Base-by-base conservation (phyloP, 371 early-diverging fungal species). In the Choanephora cucurbitarum region DNA sequence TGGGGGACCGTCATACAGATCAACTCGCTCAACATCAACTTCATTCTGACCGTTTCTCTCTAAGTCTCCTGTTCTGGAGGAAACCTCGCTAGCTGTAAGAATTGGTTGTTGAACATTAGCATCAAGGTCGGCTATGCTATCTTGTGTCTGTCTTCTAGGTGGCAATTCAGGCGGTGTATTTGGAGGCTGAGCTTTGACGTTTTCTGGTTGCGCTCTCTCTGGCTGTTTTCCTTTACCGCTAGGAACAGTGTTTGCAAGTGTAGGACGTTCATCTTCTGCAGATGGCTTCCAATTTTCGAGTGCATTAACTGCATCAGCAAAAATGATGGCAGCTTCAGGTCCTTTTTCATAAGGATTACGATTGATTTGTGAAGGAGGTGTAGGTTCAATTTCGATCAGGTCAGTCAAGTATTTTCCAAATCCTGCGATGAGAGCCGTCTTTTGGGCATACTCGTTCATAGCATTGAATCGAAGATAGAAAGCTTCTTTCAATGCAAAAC, bases 401-500 rank as follows among this genome's bases (percentile, higher is more conserved):
- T 79, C 79, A 0, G 70, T 69, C 28, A 79, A 64, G 28, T 79
- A 79, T 55, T 72, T 75, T 14, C 74, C 79, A 62, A 79, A 79
- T 8, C 79, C 79, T 17, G 79, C 76, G 48, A 79, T 62, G 24
- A 79, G 60, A 1, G 72, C 64, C 4, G 64, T 56, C 55, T 79
- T 79, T 48, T 75, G 70, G 3, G 76, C 75, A 62, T 68, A 71
- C 31, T 75, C 79, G 37, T 60, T 58, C 67, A 75, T 59, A 5
- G 79, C 76, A 55, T 79, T 79, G 43, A 79, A 73, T n/a, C 75
- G 68, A 39, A 75, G 44, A 48, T 79, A 79, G 47, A 79, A 75
- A 1, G 79, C 79, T 49, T 79, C 79, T 18, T 70, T 72, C 3
- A 79, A 33, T 1, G 79, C 79, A 60, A 75, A 75, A 33, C 79